These are phyloP conservation scores for Persicaria tinctoria DNA, from an alignment of 148 eudicot species.

Conservation along the genomic window DNA sequence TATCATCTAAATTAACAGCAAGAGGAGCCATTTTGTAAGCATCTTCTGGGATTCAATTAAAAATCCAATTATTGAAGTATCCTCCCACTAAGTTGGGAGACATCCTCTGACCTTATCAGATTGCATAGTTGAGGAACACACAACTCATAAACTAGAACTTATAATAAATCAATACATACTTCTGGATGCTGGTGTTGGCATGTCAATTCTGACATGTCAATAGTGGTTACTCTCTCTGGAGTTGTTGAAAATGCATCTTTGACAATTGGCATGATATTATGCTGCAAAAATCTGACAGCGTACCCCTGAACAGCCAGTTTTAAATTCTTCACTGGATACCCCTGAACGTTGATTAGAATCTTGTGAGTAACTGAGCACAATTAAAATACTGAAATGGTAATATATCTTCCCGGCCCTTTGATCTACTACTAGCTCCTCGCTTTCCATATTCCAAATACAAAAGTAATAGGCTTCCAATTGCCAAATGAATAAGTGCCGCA, in stretches of 20 bases:
- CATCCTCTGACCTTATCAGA: background rate
- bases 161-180: conserved; percentile 36
- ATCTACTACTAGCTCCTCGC: background rate
- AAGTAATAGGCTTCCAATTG: background rate
- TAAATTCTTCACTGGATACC: conserved; percentile 23
- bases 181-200: conserved; percentile 59
- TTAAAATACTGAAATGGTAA: background rate
- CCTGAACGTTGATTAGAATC: conserved; percentile 20
- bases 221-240: conserved; percentile 36
- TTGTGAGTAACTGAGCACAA: background rate
- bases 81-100: no score
- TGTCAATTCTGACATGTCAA: conserved; percentile 31
- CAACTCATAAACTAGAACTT: background rate
- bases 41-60: background rate
- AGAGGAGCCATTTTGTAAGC: no score
- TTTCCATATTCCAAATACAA: background rate
- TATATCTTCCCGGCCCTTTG: background rate
- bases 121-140: background rate
- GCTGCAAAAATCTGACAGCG: conserved; percentile 64
- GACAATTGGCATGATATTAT: conserved; percentile 21
- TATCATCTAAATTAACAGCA: no score
- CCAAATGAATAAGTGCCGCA: no score
- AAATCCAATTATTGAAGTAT: background rate
- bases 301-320: conserved; percentile 46
- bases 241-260: conserved; percentile 38